Evolutionary conservation across 352 stramenopile species (phyloP).

Genomic region (Saprolegnia diclina): DNA sequence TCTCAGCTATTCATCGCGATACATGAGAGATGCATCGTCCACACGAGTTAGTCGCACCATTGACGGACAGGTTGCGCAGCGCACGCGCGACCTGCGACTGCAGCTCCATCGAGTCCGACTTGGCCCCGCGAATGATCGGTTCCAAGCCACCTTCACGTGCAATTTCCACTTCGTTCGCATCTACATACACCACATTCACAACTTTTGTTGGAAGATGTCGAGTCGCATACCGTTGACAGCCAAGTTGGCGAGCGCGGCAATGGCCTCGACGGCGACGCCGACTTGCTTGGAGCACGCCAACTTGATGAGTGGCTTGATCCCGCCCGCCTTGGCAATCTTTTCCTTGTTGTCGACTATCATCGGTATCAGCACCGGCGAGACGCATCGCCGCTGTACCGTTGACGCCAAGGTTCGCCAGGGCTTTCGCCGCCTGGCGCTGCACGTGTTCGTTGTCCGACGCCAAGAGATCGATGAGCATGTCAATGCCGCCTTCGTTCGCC

Average conservation of each 20-base stretch:
- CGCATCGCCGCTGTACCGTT: conserved; percentile 46
- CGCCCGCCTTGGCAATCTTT: conserved; percentile 84
- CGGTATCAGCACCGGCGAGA: background rate
- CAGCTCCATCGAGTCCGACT: conserved; percentile 75
- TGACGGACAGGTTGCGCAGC: conserved; percentile 92
- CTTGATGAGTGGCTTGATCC: conserved; percentile 82
- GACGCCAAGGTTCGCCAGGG: conserved; percentile 90
- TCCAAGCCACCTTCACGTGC: conserved; percentile 80
- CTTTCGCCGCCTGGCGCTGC: conserved; percentile 90
- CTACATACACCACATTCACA: conserved; percentile 32
- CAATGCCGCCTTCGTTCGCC: conserved; percentile 89
- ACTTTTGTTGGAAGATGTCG: background rate
- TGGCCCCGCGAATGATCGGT: conserved; percentile 84
- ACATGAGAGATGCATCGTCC: conserved; percentile 1
- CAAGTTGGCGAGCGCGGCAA: conserved; percentile 92
- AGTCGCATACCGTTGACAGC: conserved; percentile 82
- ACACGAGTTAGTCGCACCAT: conserved; percentile 49
- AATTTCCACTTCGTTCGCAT: conserved; percentile 90
- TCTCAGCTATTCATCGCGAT: conserved; percentile 47
- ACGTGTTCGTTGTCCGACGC: conserved; percentile 80
- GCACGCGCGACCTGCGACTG: conserved; percentile 85
- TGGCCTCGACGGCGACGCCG: conserved; percentile 84
- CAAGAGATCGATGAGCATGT: conserved; percentile 92
- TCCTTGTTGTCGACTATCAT: conserved; percentile 88
- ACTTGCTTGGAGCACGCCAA: conserved; percentile 79